phyloP scores from a whole-genome alignment of 306 rosid genomes.

The Fragaria nilgerrensis region DNA sequence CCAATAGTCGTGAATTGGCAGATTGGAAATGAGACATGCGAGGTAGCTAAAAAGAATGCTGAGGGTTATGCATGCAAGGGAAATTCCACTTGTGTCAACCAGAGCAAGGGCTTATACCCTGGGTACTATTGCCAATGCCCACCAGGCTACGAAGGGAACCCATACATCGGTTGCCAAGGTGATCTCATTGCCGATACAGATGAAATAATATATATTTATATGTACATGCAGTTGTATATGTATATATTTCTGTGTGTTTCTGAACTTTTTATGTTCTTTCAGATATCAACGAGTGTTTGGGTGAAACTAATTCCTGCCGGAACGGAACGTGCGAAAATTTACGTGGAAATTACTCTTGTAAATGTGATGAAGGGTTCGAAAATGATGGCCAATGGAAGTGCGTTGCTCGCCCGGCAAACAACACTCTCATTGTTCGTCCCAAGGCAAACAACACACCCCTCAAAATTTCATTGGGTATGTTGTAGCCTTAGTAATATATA shows the following conservation, averaged over 20 bases:
- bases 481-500: background rate
- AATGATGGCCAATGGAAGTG: background rate
- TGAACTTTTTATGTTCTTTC: background rate
- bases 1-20: conserved; percentile 19
- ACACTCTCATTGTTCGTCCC: no score
- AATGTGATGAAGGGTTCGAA: background rate
- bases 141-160: conserved; percentile 1
- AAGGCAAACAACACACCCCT: background rate
- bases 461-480: background rate
- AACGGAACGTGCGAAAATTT: background rate
- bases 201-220: background rate
- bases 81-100: background rate
- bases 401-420: background rate
- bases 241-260: background rate
- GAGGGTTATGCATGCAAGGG: background rate
- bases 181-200: background rate
- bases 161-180: conserved; percentile 29
- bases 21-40: background rate
- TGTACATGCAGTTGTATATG: no score
- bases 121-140: conserved; percentile 4
- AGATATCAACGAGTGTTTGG: conserved; percentile 41
- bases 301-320: conserved; percentile 5
- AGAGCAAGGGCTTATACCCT: background rate
- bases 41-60: background rate
- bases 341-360: background rate